These are phyloP conservation scores for Trametes hirsuta DNA, from an alignment of 1,284 basidiomycete species.

Conservation along the genomic window DNA sequence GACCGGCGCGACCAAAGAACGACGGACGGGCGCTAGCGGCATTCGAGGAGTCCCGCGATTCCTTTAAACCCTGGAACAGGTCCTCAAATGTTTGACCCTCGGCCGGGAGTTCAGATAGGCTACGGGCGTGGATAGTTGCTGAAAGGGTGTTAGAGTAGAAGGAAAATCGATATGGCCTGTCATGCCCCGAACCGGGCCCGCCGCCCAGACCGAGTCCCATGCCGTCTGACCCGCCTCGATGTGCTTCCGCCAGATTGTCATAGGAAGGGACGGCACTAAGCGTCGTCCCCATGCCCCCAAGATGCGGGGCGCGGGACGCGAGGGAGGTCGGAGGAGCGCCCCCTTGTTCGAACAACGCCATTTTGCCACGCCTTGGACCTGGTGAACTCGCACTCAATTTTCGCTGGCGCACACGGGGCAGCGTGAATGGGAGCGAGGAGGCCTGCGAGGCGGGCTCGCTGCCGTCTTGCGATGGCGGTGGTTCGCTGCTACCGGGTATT, in stretches of 20 bases:
- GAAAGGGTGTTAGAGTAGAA: constrained; percentile 96
- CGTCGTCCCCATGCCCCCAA: constrained; percentile 28
- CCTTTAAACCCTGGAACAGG: constrained; percentile 69
- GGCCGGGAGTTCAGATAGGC: constrained; percentile 90
- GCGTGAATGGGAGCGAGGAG: constrained; percentile 28
- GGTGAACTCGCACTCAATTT: constrained; percentile 82
- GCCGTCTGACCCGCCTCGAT: constrained; percentile 10
- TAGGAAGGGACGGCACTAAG: constrained; percentile 40
- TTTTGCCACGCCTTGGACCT: constrained; percentile 74
- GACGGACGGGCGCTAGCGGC: constrained; percentile 9
- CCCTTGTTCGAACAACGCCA: constrained; percentile 85
- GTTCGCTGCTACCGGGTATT: constrained; percentile 10
- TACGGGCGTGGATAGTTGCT: constrained; percentile 94
- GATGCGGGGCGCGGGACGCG: constrained; percentile 39
- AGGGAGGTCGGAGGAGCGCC: constrained; percentile 51
- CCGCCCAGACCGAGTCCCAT: constrained; percentile 16
- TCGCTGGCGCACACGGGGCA: constrained; percentile 63
- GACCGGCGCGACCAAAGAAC: constrained; percentile 16
- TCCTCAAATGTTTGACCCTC: constrained; percentile 95
- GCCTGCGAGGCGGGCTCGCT: constrained; percentile 17
- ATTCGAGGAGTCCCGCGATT: constrained; percentile 19
- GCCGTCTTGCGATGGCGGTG: constrained; percentile 3
- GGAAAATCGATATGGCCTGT: constrained; percentile 95
- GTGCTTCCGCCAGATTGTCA: constrained; percentile 31
- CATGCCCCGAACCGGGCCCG: constrained; percentile 56